Conservation (phyloP, 192 early-diverging fungal genomes). For the Coemansia guatemalensis region DNA sequence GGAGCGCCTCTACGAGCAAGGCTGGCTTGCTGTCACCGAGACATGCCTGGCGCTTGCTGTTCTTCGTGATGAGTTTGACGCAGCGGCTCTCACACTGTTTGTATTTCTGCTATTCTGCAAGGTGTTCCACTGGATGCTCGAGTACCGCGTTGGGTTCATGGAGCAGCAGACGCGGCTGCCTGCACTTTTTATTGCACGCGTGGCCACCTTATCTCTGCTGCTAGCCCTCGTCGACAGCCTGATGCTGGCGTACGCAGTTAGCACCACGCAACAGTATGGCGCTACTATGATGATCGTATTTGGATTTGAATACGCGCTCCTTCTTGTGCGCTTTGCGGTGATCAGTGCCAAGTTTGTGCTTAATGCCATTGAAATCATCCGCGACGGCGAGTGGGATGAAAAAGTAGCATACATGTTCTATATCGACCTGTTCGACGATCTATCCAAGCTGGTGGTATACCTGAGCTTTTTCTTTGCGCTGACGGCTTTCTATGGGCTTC, state of each 20-base stretch:
- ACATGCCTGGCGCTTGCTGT: slow-evolving; percentile 95
- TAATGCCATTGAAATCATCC: slow-evolving; percentile 79
- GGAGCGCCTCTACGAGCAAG: slow-evolving; percentile 97
- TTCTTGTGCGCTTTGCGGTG: slow-evolving; percentile 74
- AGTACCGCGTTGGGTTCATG: slow-evolving; percentile 88
- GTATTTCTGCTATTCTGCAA: slow-evolving; percentile 88
- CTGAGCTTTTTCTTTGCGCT: slow-evolving; percentile 86
- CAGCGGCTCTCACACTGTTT: slow-evolving; percentile 80
- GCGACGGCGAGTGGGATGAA: slow-evolving; percentile 82
- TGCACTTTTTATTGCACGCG: slow-evolving; percentile 34
- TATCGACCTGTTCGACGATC: slow-evolving; percentile 84
- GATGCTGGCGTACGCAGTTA: slow-evolving; percentile 72
- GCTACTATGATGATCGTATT: slow-evolving; percentile 97
- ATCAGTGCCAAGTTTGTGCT: slow-evolving; percentile 83
- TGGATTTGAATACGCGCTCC: slow-evolving; percentile 96
- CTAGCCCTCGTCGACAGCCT: slow-evolving; percentile 71
- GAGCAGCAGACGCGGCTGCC: slow-evolving; percentile 45
- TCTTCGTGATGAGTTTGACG: slow-evolving; percentile 93
- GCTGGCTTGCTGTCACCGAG: slow-evolving; percentile 97
- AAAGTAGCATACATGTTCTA: slow-evolving; percentile 93
- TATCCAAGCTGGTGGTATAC: slow-evolving; percentile 87
- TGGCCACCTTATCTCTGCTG: slow-evolving; percentile 35
- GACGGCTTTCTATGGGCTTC: slow-evolving; percentile 79
- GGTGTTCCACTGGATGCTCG: slow-evolving; percentile 94
- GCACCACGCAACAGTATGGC: slow-evolving; percentile 62